These are phyloP conservation scores for Stylosanthes scabra DNA, from an alignment of 331 rosid genomes.

Conservation along the genomic window DNA sequence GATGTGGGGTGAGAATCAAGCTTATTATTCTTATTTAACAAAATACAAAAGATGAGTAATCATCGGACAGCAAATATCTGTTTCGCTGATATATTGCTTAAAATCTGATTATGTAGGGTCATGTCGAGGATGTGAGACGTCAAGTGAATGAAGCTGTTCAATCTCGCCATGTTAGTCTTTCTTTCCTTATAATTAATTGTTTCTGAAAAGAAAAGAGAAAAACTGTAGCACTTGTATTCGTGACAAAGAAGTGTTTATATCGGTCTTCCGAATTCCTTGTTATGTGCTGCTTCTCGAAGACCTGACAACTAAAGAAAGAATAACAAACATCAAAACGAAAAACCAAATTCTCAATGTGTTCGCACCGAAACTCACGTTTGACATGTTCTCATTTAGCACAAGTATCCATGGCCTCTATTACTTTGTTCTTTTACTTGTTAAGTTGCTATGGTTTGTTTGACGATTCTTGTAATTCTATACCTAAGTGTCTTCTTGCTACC, in stretches of 20 bases:
- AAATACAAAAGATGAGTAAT: conserved; percentile 22
- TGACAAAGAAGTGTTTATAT: conserved; percentile 28
- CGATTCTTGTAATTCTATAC: conserved; percentile 16
- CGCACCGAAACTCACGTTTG: conserved; percentile 5
- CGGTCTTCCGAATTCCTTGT: conserved; percentile 14
- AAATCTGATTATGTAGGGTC: conserved; percentile 71
- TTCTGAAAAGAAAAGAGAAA: neutral
- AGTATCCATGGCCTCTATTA: conserved; percentile 3
- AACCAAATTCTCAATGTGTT: neutral
- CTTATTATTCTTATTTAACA: conserved; percentile 26
- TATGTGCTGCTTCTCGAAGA: conserved; percentile 4
- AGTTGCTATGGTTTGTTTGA: conserved; percentile 1
- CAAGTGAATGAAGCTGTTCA: conserved; percentile 94
- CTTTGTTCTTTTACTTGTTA: conserved; percentile 2
- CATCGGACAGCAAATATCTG: conserved; percentile 7
- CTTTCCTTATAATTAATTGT: conserved; percentile 31
- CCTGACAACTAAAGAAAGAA: conserved; percentile 3
- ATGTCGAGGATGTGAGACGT: conserved; percentile 86
- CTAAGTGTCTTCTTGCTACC: conserved; percentile 31
- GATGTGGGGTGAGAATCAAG: conserved; percentile 76
- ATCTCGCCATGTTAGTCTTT: conserved; percentile 87
- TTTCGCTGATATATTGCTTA: conserved; percentile 24
- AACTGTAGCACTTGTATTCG: conserved; percentile 6
- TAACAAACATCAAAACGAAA: neutral
- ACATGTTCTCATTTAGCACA: conserved; percentile 6